Base-by-base conservation (phyloP, 208 protist species). In the Leishmania tropica region DNA sequence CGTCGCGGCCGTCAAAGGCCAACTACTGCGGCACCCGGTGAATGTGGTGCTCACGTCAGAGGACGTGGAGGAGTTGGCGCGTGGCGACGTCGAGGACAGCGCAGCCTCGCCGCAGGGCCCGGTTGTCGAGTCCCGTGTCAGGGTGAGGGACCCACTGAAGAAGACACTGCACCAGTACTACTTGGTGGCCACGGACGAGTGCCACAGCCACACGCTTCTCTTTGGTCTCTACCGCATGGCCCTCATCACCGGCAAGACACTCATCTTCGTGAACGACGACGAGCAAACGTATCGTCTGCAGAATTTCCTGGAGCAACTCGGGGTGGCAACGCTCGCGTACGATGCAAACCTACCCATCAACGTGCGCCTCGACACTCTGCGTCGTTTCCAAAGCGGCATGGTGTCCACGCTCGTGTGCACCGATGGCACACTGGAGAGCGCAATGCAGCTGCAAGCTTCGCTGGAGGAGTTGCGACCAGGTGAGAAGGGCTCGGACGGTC, bases 341-440 rank as follows among this genome's bases (percentile, higher is more conserved):
- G 99, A 99, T 87, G 89, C 94, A 11, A 96, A 97, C 75, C 89
- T 99, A 40, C 99, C 99, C 65, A 89, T 98, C 40, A 99, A 99
- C 85, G 98, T 98, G 15, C 95, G 98, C 47, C 79, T 98, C 51
- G 95, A 99, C 83, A 97, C 98, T 24, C 93, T 99, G 60, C 86
- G 92, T 47, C 94, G 98, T 35, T 99, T 99, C 83, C 99, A 99
- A 85, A 87, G 85, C 35, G 98, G 99, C n/a, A 75, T 77, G 19
- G 99, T 98, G 62, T 94, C 96, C n/a, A 98, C 97, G 54, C 92
- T 99, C 31, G 98, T 99, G 76, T 99, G 98, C 72, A 99, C 98
- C 31, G 98, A 99, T 88, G 92, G 95, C 74, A 98, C 89, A 45
- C 76, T 97, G 37, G 96, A 95, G 83, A 96, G 83, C 51, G 91